These are phyloP conservation scores for Iris pallida DNA, from an alignment of 116 monocot species.

Conservation along the genomic window DNA sequence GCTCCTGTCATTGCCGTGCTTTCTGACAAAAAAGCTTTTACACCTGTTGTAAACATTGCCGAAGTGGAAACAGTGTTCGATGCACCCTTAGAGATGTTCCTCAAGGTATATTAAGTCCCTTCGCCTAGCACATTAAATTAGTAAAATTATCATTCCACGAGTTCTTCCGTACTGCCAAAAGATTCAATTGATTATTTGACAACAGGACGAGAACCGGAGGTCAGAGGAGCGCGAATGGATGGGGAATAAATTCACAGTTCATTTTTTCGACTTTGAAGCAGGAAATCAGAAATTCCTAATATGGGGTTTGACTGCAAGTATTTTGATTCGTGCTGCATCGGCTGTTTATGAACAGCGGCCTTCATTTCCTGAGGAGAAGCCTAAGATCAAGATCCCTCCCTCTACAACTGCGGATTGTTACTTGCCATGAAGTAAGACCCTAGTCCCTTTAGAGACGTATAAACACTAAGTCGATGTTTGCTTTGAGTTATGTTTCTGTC, in stretches of 20 bases:
- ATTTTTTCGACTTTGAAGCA: slow-evolving; percentile 27
- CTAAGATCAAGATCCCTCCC: slow-evolving; percentile 15
- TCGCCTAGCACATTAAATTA: not conserved
- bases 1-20: slow-evolving; percentile 36
- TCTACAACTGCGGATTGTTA: not conserved
- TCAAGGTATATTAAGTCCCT: slow-evolving; percentile 18
- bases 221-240: slow-evolving; percentile 29
- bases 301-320: slow-evolving; percentile 38
- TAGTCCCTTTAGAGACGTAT: not conserved
- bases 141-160: not conserved
- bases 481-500: no score
- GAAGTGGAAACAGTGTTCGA: slow-evolving; percentile 43
- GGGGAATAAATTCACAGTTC: slow-evolving; percentile 26
- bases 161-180: not conserved
- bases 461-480: no score
- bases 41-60: slow-evolving; percentile 15
- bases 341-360: slow-evolving; percentile 29
- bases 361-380: slow-evolving; percentile 49
- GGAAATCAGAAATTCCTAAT: slow-evolving; percentile 18
- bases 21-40: slow-evolving; percentile 23
- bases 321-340: slow-evolving; percentile 41
- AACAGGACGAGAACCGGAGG: slow-evolving; percentile 32
- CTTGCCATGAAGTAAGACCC: not conserved
- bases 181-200: not conserved
- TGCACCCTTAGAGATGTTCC: slow-evolving; percentile 48